These are phyloP conservation scores for Prosopis cineraria DNA, from an alignment of 306 rosid species.

Conservation along the genomic window DNA sequence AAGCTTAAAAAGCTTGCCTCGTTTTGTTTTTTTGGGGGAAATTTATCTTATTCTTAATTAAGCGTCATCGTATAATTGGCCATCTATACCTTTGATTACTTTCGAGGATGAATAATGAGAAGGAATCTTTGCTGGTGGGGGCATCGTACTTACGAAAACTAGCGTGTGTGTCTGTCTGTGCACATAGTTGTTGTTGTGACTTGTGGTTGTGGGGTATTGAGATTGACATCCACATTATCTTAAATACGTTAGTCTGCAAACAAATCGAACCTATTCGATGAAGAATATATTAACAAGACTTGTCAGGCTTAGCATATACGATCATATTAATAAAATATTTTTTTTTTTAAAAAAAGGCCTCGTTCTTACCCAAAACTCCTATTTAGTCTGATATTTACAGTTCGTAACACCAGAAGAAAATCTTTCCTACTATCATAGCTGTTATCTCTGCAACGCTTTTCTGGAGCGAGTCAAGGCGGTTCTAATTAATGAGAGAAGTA, in stretches of 20 bases:
- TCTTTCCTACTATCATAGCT: background rate
- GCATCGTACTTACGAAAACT: background rate
- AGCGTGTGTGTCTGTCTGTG: background rate
- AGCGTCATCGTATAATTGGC: background rate
- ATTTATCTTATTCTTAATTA: too few relatives aligned
- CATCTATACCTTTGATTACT: background rate
- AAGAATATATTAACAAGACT: background rate
- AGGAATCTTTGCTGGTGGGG: slow-evolving; percentile 13
- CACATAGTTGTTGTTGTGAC: background rate
- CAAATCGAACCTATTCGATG: slow-evolving; percentile 11
- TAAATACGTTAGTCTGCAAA: background rate
- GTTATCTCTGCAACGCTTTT: background rate
- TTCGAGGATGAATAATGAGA: background rate
- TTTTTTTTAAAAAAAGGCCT: background rate
- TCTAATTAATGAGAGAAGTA: too few relatives aligned
- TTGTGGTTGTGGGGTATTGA: slow-evolving; percentile 1
- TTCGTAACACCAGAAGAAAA: background rate
- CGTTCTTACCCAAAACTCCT: background rate
- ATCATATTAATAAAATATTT: background rate
- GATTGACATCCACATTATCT: slow-evolving; percentile 14
- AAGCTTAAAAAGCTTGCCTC: too few relatives aligned
- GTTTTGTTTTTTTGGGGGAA: too few relatives aligned
- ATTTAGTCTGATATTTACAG: background rate
- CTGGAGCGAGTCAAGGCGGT: background rate
- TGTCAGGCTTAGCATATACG: background rate